Evolutionary conservation across 1,284 basidiomycete species (phyloP), one percentile per base, ranked within the genome.

Genomic region (Puccinia polysora): DNA sequence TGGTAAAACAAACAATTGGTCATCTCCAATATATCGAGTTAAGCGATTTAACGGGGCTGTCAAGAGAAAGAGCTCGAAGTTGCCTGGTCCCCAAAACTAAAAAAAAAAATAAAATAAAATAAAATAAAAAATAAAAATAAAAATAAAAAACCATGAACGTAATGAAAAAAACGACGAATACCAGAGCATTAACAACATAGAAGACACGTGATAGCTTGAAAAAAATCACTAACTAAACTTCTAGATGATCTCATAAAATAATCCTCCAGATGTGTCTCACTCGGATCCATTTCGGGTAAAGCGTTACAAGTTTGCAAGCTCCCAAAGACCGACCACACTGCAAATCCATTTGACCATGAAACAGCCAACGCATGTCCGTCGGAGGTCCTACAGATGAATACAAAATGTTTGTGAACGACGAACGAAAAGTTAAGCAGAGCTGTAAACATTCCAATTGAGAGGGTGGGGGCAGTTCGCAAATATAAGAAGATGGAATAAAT

Each of bases 361-460:
- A 93, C 91, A n/a, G 93, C 94, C n/a, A 98, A 83, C 0, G 91
- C 91, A 80, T 96, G 92, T 0, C 95, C 96, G 80, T 99, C 96
- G 1, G 89, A 89, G 71, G 88, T 94, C 91, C n/a, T 78, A 77
- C 14, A 28, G 15, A 45, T 18, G 40, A 40, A 15, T 40, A 15
- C n/a, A n/a, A 36, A 40, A 18, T 60, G 25, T 15, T 36, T 15
- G n/a, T n/a, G 38, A 15, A 15, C 36, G 7, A 28, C 15, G 12
- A 30, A 56, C 18, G 20, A 18, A 25, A 68, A n/a, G 28, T n/a
- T n/a, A n/a, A n/a, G n/a, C n/a, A n/a, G n/a, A n/a, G n/a, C n/a
- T n/a, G n/a, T n/a, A 18, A 6, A n/a, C 28, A 50, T 50, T 50
- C 7, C 14, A 1, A 50, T n/a, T 50, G 49, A 50, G 6, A n/a